Conservation (phyloP, 2,329 filamentous ascomycete genomes). For the Neofusicoccum kwambonambiense region DNA sequence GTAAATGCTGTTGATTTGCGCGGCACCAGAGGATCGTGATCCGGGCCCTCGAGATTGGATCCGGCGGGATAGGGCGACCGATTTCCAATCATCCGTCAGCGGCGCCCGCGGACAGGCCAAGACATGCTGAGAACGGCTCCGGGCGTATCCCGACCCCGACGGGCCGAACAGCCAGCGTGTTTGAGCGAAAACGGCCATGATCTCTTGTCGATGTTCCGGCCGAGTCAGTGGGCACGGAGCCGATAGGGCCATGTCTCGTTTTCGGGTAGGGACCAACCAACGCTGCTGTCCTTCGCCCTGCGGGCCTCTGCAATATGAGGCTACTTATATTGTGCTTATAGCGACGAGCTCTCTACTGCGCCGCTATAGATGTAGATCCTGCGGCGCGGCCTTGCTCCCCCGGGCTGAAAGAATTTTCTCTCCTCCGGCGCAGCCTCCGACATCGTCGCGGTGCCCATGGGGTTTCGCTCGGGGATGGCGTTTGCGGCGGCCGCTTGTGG, state of each 20-base stretch:
- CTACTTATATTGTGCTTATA: neutral
- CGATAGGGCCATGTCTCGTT: too few species aligned
- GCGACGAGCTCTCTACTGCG: neutral
- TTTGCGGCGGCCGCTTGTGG: neutral
- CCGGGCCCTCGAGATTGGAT: neutral
- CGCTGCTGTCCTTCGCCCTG: neutral
- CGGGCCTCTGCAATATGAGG: neutral
- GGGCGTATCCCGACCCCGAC: neutral
- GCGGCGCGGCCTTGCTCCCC: too few species aligned
- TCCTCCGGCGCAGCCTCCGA: neutral
- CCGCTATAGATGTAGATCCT: too few species aligned
- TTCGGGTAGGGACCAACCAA: neutral
- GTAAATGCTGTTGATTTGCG: too few species aligned
- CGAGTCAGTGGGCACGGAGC: neutral
- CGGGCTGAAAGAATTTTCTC: neutral
- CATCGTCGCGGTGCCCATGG: neutral
- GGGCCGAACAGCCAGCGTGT: neutral
- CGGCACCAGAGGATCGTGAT: neutral
- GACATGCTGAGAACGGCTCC: neutral
- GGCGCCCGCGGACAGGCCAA: neutral
- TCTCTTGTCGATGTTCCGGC: neutral
- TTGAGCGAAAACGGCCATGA: neutral
- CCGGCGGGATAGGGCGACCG: too few species aligned
- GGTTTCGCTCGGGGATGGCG: neutral
- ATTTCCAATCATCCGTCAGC: slow-evolving; percentile 6